phyloP scores from a whole-genome alignment of 2,329 filamentous ascomycete species.

The Fusarium euwallaceae region DNA sequence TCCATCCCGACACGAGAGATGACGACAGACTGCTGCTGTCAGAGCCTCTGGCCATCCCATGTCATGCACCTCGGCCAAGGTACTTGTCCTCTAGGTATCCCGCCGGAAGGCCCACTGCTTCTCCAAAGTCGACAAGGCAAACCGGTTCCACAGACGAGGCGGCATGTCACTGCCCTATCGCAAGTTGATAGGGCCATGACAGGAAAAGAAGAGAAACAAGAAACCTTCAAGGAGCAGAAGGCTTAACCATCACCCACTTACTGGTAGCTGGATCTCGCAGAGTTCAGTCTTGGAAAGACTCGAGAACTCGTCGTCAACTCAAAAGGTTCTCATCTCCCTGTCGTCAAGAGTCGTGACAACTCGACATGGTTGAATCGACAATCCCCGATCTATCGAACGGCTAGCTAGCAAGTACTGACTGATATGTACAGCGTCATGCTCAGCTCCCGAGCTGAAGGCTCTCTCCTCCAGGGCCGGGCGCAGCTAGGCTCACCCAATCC shows the following conservation, averaged over 20 bases:
- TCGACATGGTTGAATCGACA: background rate
- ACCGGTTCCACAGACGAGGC: conserved; percentile 37
- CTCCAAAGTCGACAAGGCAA: conserved; percentile 30
- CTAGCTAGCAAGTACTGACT: background rate
- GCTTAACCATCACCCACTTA: conserved; percentile 16
- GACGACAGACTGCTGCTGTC: conserved; percentile 32
- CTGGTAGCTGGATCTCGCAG: background rate
- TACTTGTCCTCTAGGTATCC: conserved; percentile 23
- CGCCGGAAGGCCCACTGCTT: conserved; percentile 23
- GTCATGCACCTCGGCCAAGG: background rate
- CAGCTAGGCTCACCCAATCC: conserved; percentile 36
- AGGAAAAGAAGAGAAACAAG: conserved; percentile 16
- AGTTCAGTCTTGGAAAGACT: conserved; percentile 12
- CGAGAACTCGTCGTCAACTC: background rate
- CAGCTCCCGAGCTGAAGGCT: conserved; percentile 36
- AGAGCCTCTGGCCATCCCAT: conserved; percentile 16
- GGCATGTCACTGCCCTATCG: conserved; percentile 40
- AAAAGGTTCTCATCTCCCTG: background rate
- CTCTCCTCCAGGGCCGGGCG: conserved; percentile 9
- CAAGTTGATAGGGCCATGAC: conserved; percentile 29
- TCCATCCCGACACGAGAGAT: conserved; percentile 23
- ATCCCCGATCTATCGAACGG: conserved; percentile 20
- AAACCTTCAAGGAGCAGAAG: conserved; percentile 8
- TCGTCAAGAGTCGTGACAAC: background rate
- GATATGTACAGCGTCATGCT: conserved; percentile 7